Evolutionary conservation across 169 alveolate genomes (phyloP), one percentile per base, ranked within the genome.

Genomic region (Plasmodium sp.): DNA sequence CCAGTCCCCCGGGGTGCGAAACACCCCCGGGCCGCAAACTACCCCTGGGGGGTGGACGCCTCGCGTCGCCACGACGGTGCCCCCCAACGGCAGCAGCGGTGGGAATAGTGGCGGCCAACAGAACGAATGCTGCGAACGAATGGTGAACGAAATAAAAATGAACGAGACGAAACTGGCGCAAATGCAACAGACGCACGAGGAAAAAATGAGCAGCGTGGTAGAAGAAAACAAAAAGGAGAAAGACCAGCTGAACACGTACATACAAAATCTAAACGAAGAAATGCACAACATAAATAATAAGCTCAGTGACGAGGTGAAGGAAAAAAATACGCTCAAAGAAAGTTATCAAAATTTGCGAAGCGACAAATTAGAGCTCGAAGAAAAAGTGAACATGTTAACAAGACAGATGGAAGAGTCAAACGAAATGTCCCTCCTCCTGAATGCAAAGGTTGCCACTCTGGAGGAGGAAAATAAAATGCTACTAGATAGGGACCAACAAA

Each of bases 401-500:
- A 84, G 22, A 7, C 58, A 62, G 56, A 22, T 84, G 27, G 74
- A 73, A 2, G 93, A 84, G 45, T 74, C 75, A 3, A 84, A 84
- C 56, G 93, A 84, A 73, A 16, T 84, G 18, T 58, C 77, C 39
- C 39, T 31, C 62, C 74, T 84, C 41, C 58, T 86, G 27, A 79
- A 86, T 33, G 93, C 75, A 54, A 86, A 86, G 45, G 12, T 39
- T 85, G 22, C 43, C 10, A 85, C 85, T 6, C 33, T 85, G 31
- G 93, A 85, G 31, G 80, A 85, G 31, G 93, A 85, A 85, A 85
- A 85, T 56, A 36, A 77, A 85, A 51, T 85, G 34, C 39, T 85
- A 33, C 27, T 74, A 41, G 86, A 85, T 45, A 54, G 80, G 54
- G 85, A 85, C 45, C 67, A 85, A 54, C 72, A 74, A 74, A 75